Conservation (phyloP, 805 yeast genomes). For the Isabelozyma pseudorhagii region DNA sequence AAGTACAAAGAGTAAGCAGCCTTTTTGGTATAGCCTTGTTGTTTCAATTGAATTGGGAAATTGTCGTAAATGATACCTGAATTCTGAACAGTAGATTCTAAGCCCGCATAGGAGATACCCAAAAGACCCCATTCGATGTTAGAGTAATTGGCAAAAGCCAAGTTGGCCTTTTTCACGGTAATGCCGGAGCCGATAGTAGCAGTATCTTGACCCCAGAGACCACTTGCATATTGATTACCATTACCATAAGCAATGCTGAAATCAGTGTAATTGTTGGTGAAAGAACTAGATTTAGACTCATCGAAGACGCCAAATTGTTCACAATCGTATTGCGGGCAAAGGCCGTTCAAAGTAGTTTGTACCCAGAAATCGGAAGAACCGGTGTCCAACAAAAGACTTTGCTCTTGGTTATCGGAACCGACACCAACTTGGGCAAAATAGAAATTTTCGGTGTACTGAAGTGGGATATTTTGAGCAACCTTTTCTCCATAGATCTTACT, state of each 20-base stretch:
- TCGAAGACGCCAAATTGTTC: constrained; percentile 37
- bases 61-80: constrained; percentile 29
- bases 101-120: constrained; percentile 16
- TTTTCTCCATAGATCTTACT: too few relatives aligned
- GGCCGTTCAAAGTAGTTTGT: constrained; percentile 11
- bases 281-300: constrained; percentile 27
- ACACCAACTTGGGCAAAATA: constrained; percentile 1
- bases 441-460: background rate
- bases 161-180: constrained; percentile 3
- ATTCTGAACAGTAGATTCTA: background rate
- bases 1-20: constrained; percentile 37
- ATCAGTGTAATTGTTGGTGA: constrained; percentile 20
- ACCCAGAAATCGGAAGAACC: constrained; percentile 35
- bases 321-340: constrained; percentile 24
- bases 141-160: constrained; percentile 10
- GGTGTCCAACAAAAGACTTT: constrained; percentile 22
- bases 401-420: constrained; percentile 11
- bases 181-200: constrained; percentile 9
- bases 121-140: constrained; percentile 12
- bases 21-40: constrained; percentile 31
- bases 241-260: constrained; percentile 48
- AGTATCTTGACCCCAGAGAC: constrained; percentile 40
- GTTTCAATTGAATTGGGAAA: constrained; percentile 30
- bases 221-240: constrained; percentile 43
- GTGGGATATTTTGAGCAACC: background rate